phyloP scores from a whole-genome alignment of 805 yeast species.

The Sugiyamaella smithiae region DNA sequence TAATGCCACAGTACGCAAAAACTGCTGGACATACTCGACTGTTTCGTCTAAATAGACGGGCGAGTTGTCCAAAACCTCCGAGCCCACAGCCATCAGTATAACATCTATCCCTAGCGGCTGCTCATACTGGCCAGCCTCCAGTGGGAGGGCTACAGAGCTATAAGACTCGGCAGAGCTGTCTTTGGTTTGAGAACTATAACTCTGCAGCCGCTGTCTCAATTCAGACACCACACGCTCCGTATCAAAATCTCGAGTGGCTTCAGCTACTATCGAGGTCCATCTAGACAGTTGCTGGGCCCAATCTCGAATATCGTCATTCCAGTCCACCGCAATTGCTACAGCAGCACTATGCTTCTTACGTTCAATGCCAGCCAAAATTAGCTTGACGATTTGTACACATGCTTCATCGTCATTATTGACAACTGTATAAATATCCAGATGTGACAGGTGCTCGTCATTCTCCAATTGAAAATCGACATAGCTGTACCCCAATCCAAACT shows the following conservation, averaged over 20 bases:
- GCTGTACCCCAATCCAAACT: conserved; percentile 28
- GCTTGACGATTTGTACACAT: conserved; percentile 13
- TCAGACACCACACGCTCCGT: background rate
- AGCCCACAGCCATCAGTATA: conserved; percentile 25
- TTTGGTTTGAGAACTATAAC: conserved; percentile 16
- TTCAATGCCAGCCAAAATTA: conserved; percentile 19
- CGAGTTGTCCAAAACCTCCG: conserved; percentile 13
- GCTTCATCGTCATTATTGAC: conserved; percentile 10
- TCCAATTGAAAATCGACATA: conserved; percentile 28
- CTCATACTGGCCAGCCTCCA: conserved; percentile 31
- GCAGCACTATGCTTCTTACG: conserved; percentile 8
- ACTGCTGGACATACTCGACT: conserved; percentile 31
- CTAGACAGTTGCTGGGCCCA: conserved; percentile 23
- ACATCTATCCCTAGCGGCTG: conserved; percentile 30
- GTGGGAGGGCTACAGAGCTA: conserved; percentile 25
- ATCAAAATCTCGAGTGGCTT: conserved; percentile 17
- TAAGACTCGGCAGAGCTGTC: conserved; percentile 3
- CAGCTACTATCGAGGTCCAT: conserved; percentile 20
- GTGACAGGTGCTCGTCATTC: conserved; percentile 24
- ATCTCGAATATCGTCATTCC: conserved; percentile 14
- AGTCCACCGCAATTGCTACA: conserved; percentile 18
- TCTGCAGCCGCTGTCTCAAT: conserved; percentile 17
- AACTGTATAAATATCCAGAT: conserved; percentile 23
- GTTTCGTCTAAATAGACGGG: conserved; percentile 22
- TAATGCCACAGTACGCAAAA: conserved; percentile 27